Conservation (phyloP, 176 grass and related monocot genomes). For the Ampelocalamus luodianensis region DNA sequence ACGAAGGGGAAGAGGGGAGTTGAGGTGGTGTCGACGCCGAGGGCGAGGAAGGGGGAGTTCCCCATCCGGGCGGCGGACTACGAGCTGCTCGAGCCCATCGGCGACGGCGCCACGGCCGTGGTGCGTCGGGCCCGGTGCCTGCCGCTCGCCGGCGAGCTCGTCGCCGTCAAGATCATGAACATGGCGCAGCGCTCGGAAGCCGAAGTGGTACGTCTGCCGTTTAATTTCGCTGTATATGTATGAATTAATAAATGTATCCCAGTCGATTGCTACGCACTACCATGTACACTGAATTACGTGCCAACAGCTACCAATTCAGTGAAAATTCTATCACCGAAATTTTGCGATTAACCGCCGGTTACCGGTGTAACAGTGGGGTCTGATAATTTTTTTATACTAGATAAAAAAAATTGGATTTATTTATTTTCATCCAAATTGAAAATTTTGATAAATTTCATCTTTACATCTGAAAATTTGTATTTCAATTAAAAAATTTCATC, state of each 20-base stretch:
- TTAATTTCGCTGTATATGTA: not conserved
- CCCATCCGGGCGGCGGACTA: constrained; percentile 65
- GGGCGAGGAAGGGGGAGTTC: constrained; percentile 69
- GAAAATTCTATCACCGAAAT: too few species aligned
- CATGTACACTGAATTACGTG: too few species aligned
- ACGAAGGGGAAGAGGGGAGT: constrained; percentile 35
- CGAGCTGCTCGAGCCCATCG: constrained; percentile 77
- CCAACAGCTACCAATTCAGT: too few species aligned
- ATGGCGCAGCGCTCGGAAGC: constrained; percentile 56
- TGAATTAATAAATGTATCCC: too few species aligned
- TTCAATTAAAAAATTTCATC: too few species aligned
- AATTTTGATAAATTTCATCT: too few species aligned
- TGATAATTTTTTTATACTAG: too few species aligned
- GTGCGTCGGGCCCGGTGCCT: constrained; percentile 75
- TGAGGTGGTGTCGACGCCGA: not conserved
- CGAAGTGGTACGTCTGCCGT: constrained; percentile 60
- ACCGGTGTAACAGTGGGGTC: too few species aligned
- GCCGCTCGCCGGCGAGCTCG: constrained; percentile 68
- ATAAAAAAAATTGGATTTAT: too few species aligned
- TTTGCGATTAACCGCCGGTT: too few species aligned
- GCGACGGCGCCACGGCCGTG: constrained; percentile 85
- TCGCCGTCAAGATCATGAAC: constrained; percentile 95
- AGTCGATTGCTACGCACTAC: not conserved
- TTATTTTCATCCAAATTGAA: too few species aligned
- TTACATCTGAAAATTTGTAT: too few species aligned